phyloP scores from a whole-genome alignment of 495 filamentous ascomycete species.

The Penicillium bovifimosum region DNA sequence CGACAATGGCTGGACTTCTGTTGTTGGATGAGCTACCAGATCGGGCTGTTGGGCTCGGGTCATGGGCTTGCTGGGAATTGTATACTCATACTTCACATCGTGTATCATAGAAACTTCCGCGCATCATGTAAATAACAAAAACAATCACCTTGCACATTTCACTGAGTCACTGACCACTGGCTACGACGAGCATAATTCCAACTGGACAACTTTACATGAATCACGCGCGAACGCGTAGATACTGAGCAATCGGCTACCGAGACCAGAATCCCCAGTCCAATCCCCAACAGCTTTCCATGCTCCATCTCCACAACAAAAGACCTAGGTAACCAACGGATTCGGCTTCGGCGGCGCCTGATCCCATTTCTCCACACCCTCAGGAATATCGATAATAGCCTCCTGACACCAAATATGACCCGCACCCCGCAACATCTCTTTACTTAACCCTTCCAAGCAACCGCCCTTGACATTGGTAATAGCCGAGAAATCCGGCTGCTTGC shows the following conservation, averaged over 20 bases:
- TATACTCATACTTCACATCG: not conserved
- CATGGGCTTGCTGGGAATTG: no score
- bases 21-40: conserved; percentile 18
- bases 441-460: conserved; percentile 52
- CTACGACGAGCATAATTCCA: no score
- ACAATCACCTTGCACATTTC: no score
- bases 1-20: conserved; percentile 27
- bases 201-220: no score
- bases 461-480: conserved; percentile 54
- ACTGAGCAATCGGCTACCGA: no score
- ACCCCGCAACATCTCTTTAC: conserved; percentile 40
- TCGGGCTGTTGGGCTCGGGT: not conserved
- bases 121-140: no score
- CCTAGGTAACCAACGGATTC: conserved; percentile 10
- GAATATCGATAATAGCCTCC: conserved; percentile 58
- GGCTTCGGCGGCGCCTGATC: conserved; percentile 11
- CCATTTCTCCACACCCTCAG: conserved; percentile 48
- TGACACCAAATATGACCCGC: conserved; percentile 60
- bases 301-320: not conserved
- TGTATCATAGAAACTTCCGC: no score
- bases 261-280: no score
- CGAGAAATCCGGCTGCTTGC: conserved; percentile 12
- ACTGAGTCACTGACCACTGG: no score
- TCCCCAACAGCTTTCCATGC: no score
- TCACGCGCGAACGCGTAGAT: no score